phyloP scores from a whole-genome alignment of 78 protist species.

The Pigoraptor vietnamica region DNA sequence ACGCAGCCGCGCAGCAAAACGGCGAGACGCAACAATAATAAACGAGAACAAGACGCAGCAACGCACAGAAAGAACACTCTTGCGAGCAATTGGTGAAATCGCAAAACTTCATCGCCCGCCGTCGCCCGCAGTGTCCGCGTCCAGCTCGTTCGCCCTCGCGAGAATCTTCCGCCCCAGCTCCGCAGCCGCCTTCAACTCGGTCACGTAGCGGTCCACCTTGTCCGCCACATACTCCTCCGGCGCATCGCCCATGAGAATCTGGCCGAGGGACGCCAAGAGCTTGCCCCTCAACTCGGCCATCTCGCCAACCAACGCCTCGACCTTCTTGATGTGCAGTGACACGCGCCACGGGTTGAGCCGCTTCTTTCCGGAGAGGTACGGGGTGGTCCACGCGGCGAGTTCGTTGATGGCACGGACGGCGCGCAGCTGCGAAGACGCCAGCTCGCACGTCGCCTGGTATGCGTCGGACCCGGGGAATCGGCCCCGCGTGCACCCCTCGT shows the following conservation, averaged over 20 bases:
- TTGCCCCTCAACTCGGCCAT: not conserved
- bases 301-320: not conserved
- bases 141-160: no score
- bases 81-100: no score
- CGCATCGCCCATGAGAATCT: not conserved
- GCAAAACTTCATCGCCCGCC: no score
- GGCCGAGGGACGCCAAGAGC: not conserved
- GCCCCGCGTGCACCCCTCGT: not conserved
- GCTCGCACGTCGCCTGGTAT: not conserved
- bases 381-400: not conserved
- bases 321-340: not conserved
- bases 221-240: not conserved
- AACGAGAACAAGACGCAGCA: no score
- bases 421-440: not conserved
- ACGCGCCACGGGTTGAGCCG: not conserved
- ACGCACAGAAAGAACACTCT: no score
- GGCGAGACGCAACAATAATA: no score
- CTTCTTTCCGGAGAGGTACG: not conserved
- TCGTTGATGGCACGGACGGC: not conserved
- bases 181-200: not conserved
- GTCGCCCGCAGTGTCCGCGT: no score
- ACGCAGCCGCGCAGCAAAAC: no score
- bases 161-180: no score
- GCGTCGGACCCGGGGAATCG: not conserved
- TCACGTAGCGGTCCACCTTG: not conserved